These are phyloP conservation scores for Chamaecyparis obtusa DNA, from an alignment of 75 land plant genomes.

Conservation along the genomic window DNA sequence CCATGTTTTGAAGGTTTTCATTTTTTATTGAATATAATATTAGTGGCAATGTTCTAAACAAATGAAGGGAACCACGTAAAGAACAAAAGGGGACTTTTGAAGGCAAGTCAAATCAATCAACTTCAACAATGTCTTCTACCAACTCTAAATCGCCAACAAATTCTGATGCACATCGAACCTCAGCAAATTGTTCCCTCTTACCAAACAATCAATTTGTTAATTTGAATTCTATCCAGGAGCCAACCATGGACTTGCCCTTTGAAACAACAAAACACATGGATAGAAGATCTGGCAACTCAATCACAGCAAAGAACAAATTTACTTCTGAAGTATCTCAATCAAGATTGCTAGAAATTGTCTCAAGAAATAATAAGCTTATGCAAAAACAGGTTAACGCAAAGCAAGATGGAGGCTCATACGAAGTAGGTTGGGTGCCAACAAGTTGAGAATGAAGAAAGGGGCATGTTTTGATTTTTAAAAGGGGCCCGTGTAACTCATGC, in stretches of 20 bases:
- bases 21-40: too few species aligned
- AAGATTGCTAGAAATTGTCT: conserved; percentile 15
- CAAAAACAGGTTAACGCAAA: too few species aligned
- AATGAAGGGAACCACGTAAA: too few species aligned
- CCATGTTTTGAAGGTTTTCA: too few species aligned
- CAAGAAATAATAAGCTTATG: conserved; percentile 14
- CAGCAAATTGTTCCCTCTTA: conserved; percentile 1
- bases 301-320: neutral
- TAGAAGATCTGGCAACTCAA: neutral
- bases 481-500: too few species aligned
- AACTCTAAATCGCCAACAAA: neutral
- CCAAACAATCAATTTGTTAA: neutral
- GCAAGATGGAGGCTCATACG: too few species aligned
- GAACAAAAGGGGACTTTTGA: conserved; percentile 1
- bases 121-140: neutral
- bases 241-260: neutral
- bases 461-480: too few species aligned
- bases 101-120: neutral
- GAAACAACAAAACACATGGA: neutral
- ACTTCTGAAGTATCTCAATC: conserved; percentile 18
- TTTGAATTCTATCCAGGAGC: neutral
- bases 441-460: too few species aligned
- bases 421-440: too few species aligned
- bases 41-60: too few species aligned
- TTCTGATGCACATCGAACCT: neutral